Evolutionary conservation across 768 basidiomycete genomes (phyloP), one percentile per base, ranked within the genome.

Genomic region (Naganishia vishniacii): DNA sequence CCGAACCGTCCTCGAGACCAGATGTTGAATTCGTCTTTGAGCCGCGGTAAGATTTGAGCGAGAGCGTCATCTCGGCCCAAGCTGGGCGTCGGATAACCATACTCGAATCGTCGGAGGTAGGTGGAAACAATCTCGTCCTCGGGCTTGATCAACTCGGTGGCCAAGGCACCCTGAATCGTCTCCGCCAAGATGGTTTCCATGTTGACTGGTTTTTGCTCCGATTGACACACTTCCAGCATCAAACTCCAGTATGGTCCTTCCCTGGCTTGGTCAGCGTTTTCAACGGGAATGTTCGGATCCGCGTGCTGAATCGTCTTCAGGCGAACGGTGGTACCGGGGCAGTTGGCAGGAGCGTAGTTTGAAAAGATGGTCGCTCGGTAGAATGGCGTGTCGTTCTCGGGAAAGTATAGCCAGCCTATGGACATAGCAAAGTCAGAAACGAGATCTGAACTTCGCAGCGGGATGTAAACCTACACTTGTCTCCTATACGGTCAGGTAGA

Each of bases 321-420:
- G 65, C 64, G 62, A 56, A 58, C 70, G 59, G 37, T 37, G 49
- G 49, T 61, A 61, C 25, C 63, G 62, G 75, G 76, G 66, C 64
- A 59, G 70, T 79, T 79, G 73, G 72, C 70, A 11, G 76, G 76
- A 5, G 78, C 77, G 67, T 79, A 79, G 73, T 78, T 78, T 64
- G 75, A 77, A 69, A 79, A 79, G 64, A 79, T 77, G 56, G 78
- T 79, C 15, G 75, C 75, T 37, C 78, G 73, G 71, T 79, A 79
- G 73, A 78, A 79, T 16, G 78, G 78, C n/a, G 73, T 72, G 69
- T 78, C 71, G 61, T 72, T 72, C 68, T 78, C 78, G 12, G 78
- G 78, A 73, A 73, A 73, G 65, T 73, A 72, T 0, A 73, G 66
- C 72, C 73, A 74, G 67, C 71, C 72, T 71, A 42, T 18, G 23